Conservation (phyloP, 176 grass and related monocot species). For the Carex kokanica region DNA sequence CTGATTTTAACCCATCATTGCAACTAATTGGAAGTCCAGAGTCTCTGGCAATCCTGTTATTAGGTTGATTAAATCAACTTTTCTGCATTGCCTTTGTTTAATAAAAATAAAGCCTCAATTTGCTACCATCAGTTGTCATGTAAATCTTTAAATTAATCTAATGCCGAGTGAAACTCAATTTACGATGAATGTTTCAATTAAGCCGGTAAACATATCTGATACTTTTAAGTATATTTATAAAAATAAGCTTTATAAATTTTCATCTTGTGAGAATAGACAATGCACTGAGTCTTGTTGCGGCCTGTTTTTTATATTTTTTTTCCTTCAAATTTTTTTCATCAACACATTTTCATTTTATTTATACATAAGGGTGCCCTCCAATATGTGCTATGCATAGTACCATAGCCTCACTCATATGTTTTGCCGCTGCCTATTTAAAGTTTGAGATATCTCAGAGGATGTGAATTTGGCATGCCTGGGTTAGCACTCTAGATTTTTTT, state of each 20-base stretch:
- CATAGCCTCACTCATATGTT: no score
- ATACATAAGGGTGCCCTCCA: no score
- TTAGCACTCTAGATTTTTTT: no score
- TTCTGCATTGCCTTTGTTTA: background rate
- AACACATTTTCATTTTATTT: no score
- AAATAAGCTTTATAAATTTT: background rate
- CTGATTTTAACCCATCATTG: background rate
- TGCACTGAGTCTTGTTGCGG: background rate
- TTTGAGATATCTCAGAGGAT: no score
- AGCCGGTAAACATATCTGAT: background rate
- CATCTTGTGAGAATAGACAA: background rate
- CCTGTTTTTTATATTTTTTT: no score
- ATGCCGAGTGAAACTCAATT: background rate
- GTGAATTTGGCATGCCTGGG: no score
- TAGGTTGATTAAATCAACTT: background rate
- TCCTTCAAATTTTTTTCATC: no score
- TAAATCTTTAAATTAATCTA: no score
- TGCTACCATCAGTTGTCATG: no score
- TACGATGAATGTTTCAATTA: background rate
- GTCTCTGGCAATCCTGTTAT: background rate
- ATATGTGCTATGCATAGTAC: no score
- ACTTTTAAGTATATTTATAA: constrained; percentile 12
- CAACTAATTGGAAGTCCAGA: background rate
- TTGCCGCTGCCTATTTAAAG: no score
- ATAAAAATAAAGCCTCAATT: constrained; percentile 5